phyloP scores from a whole-genome alignment of 73 alveolate species.

The Tetrahymena borealis region DNA sequence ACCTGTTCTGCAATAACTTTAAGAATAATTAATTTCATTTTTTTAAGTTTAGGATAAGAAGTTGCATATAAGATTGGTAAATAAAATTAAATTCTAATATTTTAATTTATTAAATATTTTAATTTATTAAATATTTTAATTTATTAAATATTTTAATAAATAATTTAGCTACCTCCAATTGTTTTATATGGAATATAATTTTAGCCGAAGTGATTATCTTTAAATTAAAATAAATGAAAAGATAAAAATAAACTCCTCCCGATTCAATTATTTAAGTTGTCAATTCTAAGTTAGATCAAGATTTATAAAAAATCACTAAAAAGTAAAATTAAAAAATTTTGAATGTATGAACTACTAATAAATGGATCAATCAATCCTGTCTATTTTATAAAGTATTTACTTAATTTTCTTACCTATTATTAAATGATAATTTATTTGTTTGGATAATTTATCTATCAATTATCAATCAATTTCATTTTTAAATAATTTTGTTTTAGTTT shows the following conservation, averaged over 20 bases:
- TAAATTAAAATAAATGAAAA: background rate
- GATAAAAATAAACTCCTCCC: background rate
- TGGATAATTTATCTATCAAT: too few relatives aligned
- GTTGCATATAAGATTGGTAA: background rate
- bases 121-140: background rate
- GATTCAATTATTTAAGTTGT: background rate
- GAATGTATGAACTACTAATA: background rate
- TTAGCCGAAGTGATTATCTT: background rate
- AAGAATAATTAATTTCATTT: background rate
- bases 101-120: background rate
- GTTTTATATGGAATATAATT: background rate
- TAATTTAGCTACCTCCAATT: background rate
- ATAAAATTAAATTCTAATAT: too few relatives aligned
- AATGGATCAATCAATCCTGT: too few relatives aligned
- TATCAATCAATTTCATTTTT: too few relatives aligned
- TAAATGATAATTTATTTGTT: too few relatives aligned
- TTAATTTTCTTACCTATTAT: too few relatives aligned
- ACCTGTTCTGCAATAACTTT: background rate
- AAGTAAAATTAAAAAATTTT: background rate
- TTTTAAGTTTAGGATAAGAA: background rate
- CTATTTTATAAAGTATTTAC: too few relatives aligned
- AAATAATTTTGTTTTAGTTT: too few relatives aligned
- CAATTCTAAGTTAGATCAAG: background rate
- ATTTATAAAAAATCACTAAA: background rate
- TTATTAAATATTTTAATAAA: background rate